A percentile compares a stretch with the other conserved stretches of the same genome.
Conservation (phyloP, 345 rosid species). For the Eucalyptus virginea region DNA sequence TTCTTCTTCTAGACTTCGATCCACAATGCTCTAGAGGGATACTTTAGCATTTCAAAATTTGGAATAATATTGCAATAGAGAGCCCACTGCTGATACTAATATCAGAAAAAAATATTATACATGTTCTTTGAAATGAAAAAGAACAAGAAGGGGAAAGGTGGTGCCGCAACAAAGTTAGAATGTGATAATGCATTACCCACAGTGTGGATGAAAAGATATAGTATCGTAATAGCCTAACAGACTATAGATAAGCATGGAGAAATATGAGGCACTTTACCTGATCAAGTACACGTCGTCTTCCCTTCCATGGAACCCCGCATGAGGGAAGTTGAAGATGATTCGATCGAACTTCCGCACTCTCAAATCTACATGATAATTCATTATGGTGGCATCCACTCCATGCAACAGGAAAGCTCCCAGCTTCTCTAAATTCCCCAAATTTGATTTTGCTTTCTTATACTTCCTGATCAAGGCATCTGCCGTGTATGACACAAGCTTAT, state of each 20-base stretch:
- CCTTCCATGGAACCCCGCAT: slow-evolving; percentile 43
- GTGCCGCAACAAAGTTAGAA: neutral
- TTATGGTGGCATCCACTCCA: slow-evolving; percentile 46
- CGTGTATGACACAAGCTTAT: neutral
- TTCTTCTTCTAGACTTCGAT: neutral
- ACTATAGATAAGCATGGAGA: neutral
- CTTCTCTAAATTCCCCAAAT: slow-evolving; percentile 10
- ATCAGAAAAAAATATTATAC: neutral
- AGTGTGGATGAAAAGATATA: neutral
- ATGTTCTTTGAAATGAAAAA: neutral
- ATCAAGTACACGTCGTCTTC: slow-evolving; percentile 14
- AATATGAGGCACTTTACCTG: slow-evolving; percentile 5
- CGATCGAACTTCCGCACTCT: neutral
- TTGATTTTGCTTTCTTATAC: slow-evolving; percentile 30
- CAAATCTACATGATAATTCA: slow-evolving; percentile 17
- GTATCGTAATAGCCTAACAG: neutral
- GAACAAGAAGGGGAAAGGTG: neutral
- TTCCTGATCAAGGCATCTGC: slow-evolving; percentile 23
- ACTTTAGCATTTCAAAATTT: neutral
- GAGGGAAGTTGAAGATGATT: slow-evolving; percentile 52
- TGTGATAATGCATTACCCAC: neutral
- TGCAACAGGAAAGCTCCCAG: slow-evolving; percentile 30
- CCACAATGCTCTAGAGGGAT: neutral
- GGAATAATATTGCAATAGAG: neutral
- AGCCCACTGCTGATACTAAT: neutral